Base-by-base conservation (phyloP, 805 yeast species). In the Wickerhamomyces mucosus region DNA sequence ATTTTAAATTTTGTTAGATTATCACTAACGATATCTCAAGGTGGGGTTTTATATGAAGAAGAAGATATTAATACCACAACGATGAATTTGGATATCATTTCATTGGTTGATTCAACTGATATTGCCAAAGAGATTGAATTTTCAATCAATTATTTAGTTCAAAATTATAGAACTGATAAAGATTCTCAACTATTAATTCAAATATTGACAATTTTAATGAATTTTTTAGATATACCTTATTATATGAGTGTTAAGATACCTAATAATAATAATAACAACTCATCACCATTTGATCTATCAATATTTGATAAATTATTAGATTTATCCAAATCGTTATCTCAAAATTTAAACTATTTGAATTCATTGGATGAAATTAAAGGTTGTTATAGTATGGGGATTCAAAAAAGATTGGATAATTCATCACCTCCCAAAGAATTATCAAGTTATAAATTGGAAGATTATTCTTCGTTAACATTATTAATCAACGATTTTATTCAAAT, bases 41-140 rank as follows among this genome's bases (percentile, higher is more conserved):
- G 66, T 6, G 77, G 76, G n/a, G 78, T 74, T 7, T 58, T 79
- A 9, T 72, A 69, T 40, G 85, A 80, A 46, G 92, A 78, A 45
- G 92, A 81, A 48, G 94, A 82, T 53, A 56, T 81, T 20, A 75
- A 75, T 34, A 69, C 79, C 2, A 71, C 78, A 42, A 63, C 65
- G 11, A 72, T 78, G 75, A 75, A 73, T 23, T 62, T 65, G 45
- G 61, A 66, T 38, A 56, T 65, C 23, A 58, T 60, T 3, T 44
- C 57, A 41, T 31, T 45, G 12, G 39, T 53, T 13, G 37, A 31
- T 3, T 34, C 50, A 3, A 38, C 37, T 9, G 43, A 37, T n/a
- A 34, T 60, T 4, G 4, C 45, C 6, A 21, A 27, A 0, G 51
- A 50, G 9, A 28, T 75, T 6, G 51, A 58, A 4, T 37, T 36